A percentile compares a stretch with the other conserved stretches of the same genome.
These are phyloP conservation scores for Pneumocystis jirovecii DNA, from an alignment of 1,139 yeast genomes.

Conservation along the genomic window DNA sequence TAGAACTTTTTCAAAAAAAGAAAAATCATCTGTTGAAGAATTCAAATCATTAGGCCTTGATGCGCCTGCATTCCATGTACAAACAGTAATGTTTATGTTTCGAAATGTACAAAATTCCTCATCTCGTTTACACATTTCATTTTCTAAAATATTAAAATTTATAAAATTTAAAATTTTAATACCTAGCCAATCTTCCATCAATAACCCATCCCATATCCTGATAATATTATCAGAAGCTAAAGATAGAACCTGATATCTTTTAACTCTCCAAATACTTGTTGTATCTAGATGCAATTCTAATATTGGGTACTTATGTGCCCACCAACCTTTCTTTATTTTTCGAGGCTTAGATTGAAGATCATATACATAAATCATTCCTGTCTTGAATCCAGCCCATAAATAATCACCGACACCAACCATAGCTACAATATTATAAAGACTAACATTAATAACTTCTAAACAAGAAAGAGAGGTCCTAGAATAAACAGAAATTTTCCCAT, in stretches of 20 bases:
- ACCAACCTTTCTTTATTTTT: constrained; percentile 28
- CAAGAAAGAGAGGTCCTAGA: constrained; percentile 18
- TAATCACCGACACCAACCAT: constrained; percentile 23
- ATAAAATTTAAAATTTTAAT: constrained; percentile 6
- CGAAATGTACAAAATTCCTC: constrained; percentile 21
- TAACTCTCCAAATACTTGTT: constrained; percentile 15
- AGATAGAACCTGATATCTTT: constrained; percentile 17
- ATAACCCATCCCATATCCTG: constrained; percentile 26
- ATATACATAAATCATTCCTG: constrained; percentile 27
- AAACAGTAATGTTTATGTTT: constrained; percentile 21
- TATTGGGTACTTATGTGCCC: constrained; percentile 25
- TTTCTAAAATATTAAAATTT: constrained; percentile 12
- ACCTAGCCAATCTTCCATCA: constrained; percentile 26
- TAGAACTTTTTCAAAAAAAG: constrained; percentile 12
- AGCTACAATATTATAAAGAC: constrained; percentile 23
- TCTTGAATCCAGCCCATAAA: constrained; percentile 29
- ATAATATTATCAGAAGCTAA: constrained; percentile 18
- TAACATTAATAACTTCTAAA: constrained; percentile 24
- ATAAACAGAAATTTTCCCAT: constrained; percentile 28
- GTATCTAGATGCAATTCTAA: constrained; percentile 15
- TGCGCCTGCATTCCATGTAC: constrained; percentile 34
- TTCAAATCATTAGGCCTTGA: constrained; percentile 25
- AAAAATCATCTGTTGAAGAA: constrained; percentile 15
- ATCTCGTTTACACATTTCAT: constrained; percentile 21
- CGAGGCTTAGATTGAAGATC: constrained; percentile 24